Base-by-base conservation (phyloP, 768 basidiomycete genomes). In the Russula foetens region DNA sequence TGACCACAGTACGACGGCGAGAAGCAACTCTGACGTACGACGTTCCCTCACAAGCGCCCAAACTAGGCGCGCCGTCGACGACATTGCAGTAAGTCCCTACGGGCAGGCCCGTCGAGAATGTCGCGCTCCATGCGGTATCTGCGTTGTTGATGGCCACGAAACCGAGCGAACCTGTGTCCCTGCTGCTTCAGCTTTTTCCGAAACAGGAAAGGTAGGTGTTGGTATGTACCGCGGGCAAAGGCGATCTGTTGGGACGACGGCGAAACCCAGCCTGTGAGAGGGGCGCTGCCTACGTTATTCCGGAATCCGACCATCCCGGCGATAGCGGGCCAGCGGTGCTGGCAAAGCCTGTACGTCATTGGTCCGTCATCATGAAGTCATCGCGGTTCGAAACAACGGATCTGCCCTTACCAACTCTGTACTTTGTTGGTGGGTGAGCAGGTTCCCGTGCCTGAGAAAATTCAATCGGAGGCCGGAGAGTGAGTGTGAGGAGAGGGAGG, bases 141-240 rank as follows among this genome's bases (percentile, higher is more conserved):
- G 71, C 78, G 62, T 87, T 86, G 68, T 88, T 88, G 66, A 88
- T 87, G 0, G 79, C 84, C 2, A 86, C 81, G 60, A 83, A 85
- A 3, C 85, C 85, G 46, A 71, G 68, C 1, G 80, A 70, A 29
- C 82, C 83, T 84, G 43, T n/a, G 19, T 11, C 7, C 23, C 17
- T 46, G 0, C 11, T 12, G 33, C 24, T 11, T 14, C 15, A 59
- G 33, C 21, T 29, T 14, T 17, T 43, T 24, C n/a, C 17, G n/a
- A 35, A 11, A 7, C 5, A 41, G 39, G 17, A 41, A 41, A 9
- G 14, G 19, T 2, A 12, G 14, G 2, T 7, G 19, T n/a, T 19
- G 21, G 12, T 9, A 11, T 9, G 19, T 58, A 79, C 86, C 85
- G 64, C 86, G 72, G 7, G 82, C 82, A 65, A 86, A 89, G 0